Evolutionary conservation across 1,284 basidiomycete species (phyloP).

Genomic region (Coniophora puteana): DNA sequence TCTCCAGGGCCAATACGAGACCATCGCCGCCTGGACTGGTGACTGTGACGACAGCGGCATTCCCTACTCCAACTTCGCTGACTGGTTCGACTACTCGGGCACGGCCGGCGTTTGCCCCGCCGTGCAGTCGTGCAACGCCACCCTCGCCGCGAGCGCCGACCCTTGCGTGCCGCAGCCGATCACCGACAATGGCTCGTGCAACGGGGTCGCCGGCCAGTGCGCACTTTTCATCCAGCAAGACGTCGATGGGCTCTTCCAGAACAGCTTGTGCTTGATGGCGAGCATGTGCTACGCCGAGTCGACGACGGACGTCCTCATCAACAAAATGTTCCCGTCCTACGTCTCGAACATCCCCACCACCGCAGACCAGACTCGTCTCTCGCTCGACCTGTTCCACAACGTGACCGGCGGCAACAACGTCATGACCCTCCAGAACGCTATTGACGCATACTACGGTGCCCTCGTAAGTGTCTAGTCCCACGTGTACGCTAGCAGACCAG

Average conservation of each 20-base stretch:
- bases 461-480: slow-evolving; percentile 11
- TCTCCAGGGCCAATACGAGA: slow-evolving; percentile 11
- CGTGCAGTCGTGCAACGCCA: slow-evolving; percentile 5
- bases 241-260: slow-evolving; percentile 24
- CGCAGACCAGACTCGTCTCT: slow-evolving; percentile 11
- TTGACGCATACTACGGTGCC: slow-evolving; percentile 18
- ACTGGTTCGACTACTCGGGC: slow-evolving; percentile 21
- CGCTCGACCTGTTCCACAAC: slow-evolving; percentile 16
- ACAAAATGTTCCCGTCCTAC: slow-evolving; percentile 11
- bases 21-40: slow-evolving; percentile 19
- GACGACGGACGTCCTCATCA: slow-evolving; percentile 16
- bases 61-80: slow-evolving; percentile 17
- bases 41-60: slow-evolving; percentile 15
- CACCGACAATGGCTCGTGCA: slow-evolving; percentile 21
- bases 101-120: slow-evolving; percentile 16
- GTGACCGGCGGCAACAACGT: slow-evolving; percentile 16
- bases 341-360: slow-evolving; percentile 7
- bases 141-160: not conserved
- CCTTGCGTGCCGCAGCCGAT: slow-evolving; percentile 19
- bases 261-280: slow-evolving; percentile 19
- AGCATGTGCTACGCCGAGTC: slow-evolving; percentile 23
- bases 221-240: slow-evolving; percentile 10
- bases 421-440: slow-evolving; percentile 20
- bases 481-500: not conserved
- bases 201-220: slow-evolving; percentile 12